Evolutionary conservation across 2,329 filamentous ascomycete genomes (phyloP).

Genomic region (Alternaria infectoria): DNA sequence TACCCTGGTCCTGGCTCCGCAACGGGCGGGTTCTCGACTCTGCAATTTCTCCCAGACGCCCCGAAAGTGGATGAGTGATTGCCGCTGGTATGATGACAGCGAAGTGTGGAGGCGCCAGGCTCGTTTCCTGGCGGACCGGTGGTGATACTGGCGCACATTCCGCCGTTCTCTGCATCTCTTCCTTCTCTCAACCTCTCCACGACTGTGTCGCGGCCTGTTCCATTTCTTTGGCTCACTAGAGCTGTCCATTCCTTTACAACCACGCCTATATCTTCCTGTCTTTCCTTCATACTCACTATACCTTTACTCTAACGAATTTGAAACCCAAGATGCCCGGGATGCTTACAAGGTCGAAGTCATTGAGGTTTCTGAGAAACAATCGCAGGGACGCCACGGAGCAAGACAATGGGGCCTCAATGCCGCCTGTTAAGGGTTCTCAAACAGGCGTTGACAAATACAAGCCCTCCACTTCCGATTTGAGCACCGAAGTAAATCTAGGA

Average conservation of each 20-base stretch:
- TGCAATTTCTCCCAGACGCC: constrained; percentile 47
- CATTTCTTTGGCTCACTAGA: constrained; percentile 42
- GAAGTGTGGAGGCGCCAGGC: constrained; percentile 31
- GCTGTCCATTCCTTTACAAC: constrained; percentile 50
- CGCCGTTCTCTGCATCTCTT: constrained; percentile 25
- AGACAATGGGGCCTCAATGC: constrained; percentile 32
- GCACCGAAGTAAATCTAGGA: constrained; percentile 32
- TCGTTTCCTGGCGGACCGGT: constrained; percentile 31
- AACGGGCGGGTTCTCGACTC: constrained; percentile 28
- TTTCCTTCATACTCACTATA: constrained; percentile 29
- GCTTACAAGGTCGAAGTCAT: constrained; percentile 47
- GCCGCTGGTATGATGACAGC: constrained; percentile 33
- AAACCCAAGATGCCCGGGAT: constrained; percentile 47
- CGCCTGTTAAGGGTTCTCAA: constrained; percentile 28
- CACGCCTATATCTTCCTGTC: constrained; percentile 22
- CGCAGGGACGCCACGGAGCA: constrained; percentile 40
- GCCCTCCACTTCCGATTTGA: constrained; percentile 35
- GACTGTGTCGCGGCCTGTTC: constrained; percentile 24
- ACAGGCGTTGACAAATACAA: constrained; percentile 43
- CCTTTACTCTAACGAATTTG: constrained; percentile 40
- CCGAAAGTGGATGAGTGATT: constrained; percentile 33
- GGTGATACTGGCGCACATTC: constrained; percentile 28
- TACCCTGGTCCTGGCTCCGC: constrained; percentile 21
- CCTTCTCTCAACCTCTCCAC: constrained; percentile 24
- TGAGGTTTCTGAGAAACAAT: constrained; percentile 43